Evolutionary conservation across 306 rosid genomes (phyloP).

Genomic region (Prunus mume): DNA sequence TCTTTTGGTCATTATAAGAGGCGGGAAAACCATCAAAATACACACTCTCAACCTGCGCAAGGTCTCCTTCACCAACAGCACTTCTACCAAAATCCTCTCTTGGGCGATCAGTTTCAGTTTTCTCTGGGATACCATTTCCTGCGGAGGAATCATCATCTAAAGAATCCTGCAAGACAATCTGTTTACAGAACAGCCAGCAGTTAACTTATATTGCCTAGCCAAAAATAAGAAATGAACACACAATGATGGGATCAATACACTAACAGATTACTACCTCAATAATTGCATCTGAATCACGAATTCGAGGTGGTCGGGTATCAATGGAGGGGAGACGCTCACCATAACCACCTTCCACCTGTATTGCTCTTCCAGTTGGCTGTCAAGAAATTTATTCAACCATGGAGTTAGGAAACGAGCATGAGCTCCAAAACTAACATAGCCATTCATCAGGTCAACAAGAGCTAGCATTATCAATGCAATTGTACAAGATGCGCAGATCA

Average conservation of each 20-base stretch:
- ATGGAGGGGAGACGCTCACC: slow-evolving; percentile 97
- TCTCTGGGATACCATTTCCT: slow-evolving; percentile 52
- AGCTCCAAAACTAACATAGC: neutral
- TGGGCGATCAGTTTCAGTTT: slow-evolving; percentile 48
- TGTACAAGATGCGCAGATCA: neutral
- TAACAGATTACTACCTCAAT: slow-evolving; percentile 71
- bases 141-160: slow-evolving; percentile 76
- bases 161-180: slow-evolving; percentile 94
- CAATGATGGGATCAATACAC: neutral
- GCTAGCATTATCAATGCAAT: neutral
- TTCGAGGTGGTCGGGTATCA: slow-evolving; percentile 91
- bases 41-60: slow-evolving; percentile 41
- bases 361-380: slow-evolving; percentile 99
- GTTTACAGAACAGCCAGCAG: slow-evolving; percentile 34
- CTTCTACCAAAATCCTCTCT: slow-evolving; percentile 53
- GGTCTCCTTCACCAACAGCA: slow-evolving; percentile 46
- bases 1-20: slow-evolving; percentile 42
- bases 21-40: slow-evolving; percentile 46
- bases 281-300: slow-evolving; percentile 96
- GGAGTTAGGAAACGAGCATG: slow-evolving; percentile 6
- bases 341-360: slow-evolving; percentile 96
- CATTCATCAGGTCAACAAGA: neutral
- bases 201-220: slow-evolving; percentile 13
- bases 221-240: slow-evolving; percentile 16
- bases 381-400: slow-evolving; percentile 26